Evolutionary conservation across 2,329 filamentous ascomycete genomes (phyloP).

Genomic region (Arthrobotrys iridis): DNA sequence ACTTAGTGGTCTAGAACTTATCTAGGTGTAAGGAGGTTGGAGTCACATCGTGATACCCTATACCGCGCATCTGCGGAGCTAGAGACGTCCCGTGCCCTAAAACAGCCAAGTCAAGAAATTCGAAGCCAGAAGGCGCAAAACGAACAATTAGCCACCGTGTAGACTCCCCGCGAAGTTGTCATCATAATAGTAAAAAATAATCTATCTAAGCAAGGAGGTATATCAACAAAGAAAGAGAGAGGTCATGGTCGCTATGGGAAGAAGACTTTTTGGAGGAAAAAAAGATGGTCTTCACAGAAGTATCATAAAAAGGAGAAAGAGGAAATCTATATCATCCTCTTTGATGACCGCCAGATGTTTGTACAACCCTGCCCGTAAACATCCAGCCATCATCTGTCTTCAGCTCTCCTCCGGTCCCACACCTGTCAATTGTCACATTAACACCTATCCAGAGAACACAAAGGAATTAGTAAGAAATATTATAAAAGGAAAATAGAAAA

Average conservation of each 20-base stretch:
- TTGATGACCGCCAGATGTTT: conserved; percentile 10
- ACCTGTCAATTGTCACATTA: neutral
- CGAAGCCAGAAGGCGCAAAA: conserved; percentile 9
- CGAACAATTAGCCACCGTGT: conserved; percentile 4
- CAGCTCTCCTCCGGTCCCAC: neutral
- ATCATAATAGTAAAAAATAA: conserved; percentile 8
- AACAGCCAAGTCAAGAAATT: conserved; percentile 14
- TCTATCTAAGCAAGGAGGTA: conserved; percentile 13
- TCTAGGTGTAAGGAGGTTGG: conserved; percentile 9
- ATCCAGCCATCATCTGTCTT: neutral
- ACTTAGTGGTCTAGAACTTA: neutral
- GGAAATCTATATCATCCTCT: neutral
- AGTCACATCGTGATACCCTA: conserved; percentile 4
- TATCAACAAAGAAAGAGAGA: conserved; percentile 4
- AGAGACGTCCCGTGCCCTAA: conserved; percentile 12
- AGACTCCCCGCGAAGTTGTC: conserved; percentile 1
- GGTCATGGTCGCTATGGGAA: conserved; percentile 3
- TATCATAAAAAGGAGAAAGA: neutral
- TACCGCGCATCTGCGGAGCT: neutral
- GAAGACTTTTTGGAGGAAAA: conserved; percentile 3
- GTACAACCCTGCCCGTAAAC: conserved; percentile 19
- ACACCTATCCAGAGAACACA: conserved; percentile 8
- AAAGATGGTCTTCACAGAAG: neutral
- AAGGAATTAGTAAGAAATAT: conserved; percentile 7
- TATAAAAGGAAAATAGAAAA: neutral